Percentiles rank a stretch among this genome's conserved stretches.
Conservation (phyloP, 2,329 filamentous ascomycete genomes). For the Claviceps purpurea region DNA sequence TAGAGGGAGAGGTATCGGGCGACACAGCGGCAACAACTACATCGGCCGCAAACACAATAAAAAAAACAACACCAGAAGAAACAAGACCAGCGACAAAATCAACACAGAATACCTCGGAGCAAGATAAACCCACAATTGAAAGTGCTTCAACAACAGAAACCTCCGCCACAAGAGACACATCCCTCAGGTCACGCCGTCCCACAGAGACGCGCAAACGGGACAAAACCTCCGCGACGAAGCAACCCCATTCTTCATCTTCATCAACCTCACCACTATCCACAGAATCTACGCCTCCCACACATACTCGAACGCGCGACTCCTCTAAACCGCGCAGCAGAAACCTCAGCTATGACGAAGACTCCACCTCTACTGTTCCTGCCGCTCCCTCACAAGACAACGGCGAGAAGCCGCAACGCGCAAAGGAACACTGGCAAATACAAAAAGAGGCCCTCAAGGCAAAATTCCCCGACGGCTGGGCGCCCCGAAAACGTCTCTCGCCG, state of each 20-base stretch:
- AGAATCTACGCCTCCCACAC: background rate
- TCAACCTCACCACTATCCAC: background rate
- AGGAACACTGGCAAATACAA: slow-evolving; percentile 57
- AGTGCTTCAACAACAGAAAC: too few relatives aligned
- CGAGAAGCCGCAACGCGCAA: background rate
- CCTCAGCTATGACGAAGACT: background rate
- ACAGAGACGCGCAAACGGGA: background rate
- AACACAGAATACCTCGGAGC: background rate
- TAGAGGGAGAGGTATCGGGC: background rate
- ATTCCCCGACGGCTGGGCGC: slow-evolving; percentile 69
- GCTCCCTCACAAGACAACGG: too few relatives aligned
- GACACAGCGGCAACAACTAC: background rate
- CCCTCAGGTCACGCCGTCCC: background rate
- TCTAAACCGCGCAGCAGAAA: background rate
- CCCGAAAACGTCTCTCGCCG: slow-evolving; percentile 76
- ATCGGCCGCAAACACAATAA: background rate
- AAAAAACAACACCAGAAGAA: background rate
- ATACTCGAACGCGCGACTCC: too few relatives aligned
- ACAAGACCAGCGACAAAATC: background rate
- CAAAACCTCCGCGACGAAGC: background rate
- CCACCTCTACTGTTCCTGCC: too few relatives aligned
- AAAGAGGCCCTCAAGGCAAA: slow-evolving; percentile 65
- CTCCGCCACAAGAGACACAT: background rate
- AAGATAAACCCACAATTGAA: background rate
- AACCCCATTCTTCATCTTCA: background rate